A percentile compares a stretch with the other conserved stretches of the same genome.
phyloP scores from a whole-genome alignment of 345 rosid genomes.

The thale cress (Arabidopsis thaliana) region TAIR10.1 NC_003074.8:22314001-22314500 shows the following conservation, averaged over 20 bases:
- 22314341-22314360: conserved; percentile 23
- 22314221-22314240: background rate
- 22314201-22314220: background rate
- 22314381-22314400: background rate
- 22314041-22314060: background rate
- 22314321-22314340: conserved; percentile 24
- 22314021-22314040: conserved; percentile 32
- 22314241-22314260: background rate
- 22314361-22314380: conserved; percentile 21
- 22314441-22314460: background rate
- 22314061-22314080: conserved; percentile 5
- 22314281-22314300: background rate
- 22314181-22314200: background rate
- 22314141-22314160: background rate
- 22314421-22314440: background rate
- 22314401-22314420: background rate
- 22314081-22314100: background rate
- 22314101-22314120: background rate
- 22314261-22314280: background rate
- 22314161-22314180: conserved; percentile 16
- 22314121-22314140: background rate
- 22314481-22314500: background rate
- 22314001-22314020: conserved; percentile 46
- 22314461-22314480: background rate
- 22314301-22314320: conserved; percentile 25